Base-by-base conservation (phyloP, 2,329 filamentous ascomycete genomes). In the Pseudogymnoascus sp. region DNA sequence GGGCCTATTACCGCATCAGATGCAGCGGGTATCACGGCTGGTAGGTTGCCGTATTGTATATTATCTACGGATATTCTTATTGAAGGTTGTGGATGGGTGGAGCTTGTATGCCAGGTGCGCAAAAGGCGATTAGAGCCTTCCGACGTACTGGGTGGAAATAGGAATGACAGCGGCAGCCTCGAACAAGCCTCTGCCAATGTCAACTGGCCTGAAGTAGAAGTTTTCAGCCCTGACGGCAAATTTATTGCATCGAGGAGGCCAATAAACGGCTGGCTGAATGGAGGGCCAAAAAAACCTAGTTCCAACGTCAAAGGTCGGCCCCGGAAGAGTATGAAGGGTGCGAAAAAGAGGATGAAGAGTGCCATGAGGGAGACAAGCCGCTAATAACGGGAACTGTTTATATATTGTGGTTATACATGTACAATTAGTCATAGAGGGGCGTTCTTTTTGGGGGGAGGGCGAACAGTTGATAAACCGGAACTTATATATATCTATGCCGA, bases 51-150 rank as follows among this genome's bases (percentile, higher is more conserved):
- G 0, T 99, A 93, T 75, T 83, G 84, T 12, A 86, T 97, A 1
- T 81, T 95, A 64, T 86, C 88, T 7, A 83, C 88, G 0, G 96
- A 99, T 71, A 86, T 99, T 23, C 78, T 99, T 12, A 86, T 99
- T 59, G 93, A 97, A 73, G 92, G 95, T 1, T 88, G 92, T 25
- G 95, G 95, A 6, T 99, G 96, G 90, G 83, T 99, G 2, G 95
- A 99, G 75, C 75, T 99, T 41, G 87, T 87, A 0, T 88, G 88
- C 2, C 93, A 99, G 75, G 85, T 96, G 8, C 85, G 93, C 60
- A 83, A 80, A 14, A 82, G 75, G 70, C 78, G 81, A 63, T 75
- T 81, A 11, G 67, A 70, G 64, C 61, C 65, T 73, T 60, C 71
- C 75, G 8, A 68, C 66, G 3, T 68, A 40, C 23, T 58, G 37